These are phyloP conservation scores for Pezizomycotina sp. DNA, from an alignment of 2,329 filamentous ascomycete genomes.

Conservation along the genomic window DNA sequence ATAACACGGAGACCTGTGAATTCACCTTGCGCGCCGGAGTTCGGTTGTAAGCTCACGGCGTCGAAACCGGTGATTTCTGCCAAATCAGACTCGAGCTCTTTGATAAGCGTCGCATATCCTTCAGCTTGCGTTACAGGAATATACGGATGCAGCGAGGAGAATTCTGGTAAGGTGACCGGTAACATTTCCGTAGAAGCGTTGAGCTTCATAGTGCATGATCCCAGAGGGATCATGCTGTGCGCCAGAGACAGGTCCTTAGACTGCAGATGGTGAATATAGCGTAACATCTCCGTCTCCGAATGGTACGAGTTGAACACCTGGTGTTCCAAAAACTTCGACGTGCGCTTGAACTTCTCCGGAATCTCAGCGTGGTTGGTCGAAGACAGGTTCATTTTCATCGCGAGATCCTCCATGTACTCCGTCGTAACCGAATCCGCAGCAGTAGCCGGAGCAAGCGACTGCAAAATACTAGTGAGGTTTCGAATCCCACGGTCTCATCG, in stretches of 20 bases:
- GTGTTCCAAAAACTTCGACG: slow-evolving; percentile 64
- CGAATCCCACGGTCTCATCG: slow-evolving; percentile 66
- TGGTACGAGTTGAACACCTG: slow-evolving; percentile 90
- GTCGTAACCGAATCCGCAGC: too few species aligned
- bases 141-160: slow-evolving; percentile 69
- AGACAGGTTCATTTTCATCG: slow-evolving; percentile 33
- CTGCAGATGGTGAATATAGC: slow-evolving; percentile 84
- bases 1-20: slow-evolving; percentile 83
- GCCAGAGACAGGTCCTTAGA: slow-evolving; percentile 87
- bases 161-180: slow-evolving; percentile 59
- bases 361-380: slow-evolving; percentile 30
- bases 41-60: slow-evolving; percentile 77
- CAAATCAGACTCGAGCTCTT: slow-evolving; percentile 58
- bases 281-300: slow-evolving; percentile 82
- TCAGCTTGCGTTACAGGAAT: slow-evolving; percentile 45
- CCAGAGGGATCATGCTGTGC: slow-evolving; percentile 94
- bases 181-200: slow-evolving; percentile 91
- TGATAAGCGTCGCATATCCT: slow-evolving; percentile 55
- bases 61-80: slow-evolving; percentile 77
- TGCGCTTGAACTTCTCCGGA: slow-evolving; percentile 48
- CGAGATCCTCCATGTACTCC: slow-evolving; percentile 40
- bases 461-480: too few species aligned
- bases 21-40: slow-evolving; percentile 90
- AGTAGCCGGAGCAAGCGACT: too few species aligned
- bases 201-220: slow-evolving; percentile 97